Percentiles rank a stretch among this genome's conserved stretches.
Evolutionary conservation across 2,329 filamentous ascomycete genomes (phyloP).

Genomic region (Eutypella sp.): DNA sequence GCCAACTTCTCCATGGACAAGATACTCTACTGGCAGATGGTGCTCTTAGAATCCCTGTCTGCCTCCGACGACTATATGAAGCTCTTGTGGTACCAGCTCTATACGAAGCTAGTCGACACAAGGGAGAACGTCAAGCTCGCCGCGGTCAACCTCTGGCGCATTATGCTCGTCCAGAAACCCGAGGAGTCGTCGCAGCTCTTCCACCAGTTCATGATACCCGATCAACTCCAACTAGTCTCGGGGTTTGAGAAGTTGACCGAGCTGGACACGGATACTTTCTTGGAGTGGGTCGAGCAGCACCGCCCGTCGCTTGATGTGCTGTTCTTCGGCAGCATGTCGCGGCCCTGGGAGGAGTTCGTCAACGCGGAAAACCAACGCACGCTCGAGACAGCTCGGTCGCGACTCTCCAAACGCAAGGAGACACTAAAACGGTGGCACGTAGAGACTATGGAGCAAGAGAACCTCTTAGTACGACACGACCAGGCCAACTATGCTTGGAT

Average conservation of each 20-base stretch:
- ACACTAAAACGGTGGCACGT: slow-evolving; percentile 74
- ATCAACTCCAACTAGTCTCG: slow-evolving; percentile 65
- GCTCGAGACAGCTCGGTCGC: slow-evolving; percentile 65
- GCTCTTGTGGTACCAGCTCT: slow-evolving; percentile 88
- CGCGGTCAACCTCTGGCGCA: slow-evolving; percentile 82
- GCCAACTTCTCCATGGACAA: slow-evolving; percentile 72
- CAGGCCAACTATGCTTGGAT: slow-evolving; percentile 86
- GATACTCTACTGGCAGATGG: slow-evolving; percentile 92
- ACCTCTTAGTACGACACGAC: slow-evolving; percentile 74
- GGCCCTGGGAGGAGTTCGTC: slow-evolving; percentile 85
- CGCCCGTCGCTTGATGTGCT: slow-evolving; percentile 71
- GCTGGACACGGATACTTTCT: slow-evolving; percentile 82
- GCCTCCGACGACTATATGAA: slow-evolving; percentile 77
- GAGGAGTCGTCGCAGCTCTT: slow-evolving; percentile 73
- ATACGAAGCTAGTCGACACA: slow-evolving; percentile 75
- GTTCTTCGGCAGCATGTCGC: slow-evolving; percentile 77
- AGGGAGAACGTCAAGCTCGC: slow-evolving; percentile 63
- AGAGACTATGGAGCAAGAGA: slow-evolving; percentile 64
- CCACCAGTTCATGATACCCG: slow-evolving; percentile 61
- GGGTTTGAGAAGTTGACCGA: slow-evolving; percentile 83
- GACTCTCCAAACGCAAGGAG: slow-evolving; percentile 73
- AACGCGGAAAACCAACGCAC: slow-evolving; percentile 74
- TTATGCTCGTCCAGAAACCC: slow-evolving; percentile 89
- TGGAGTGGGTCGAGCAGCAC: slow-evolving; percentile 83
- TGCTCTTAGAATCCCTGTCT: slow-evolving; percentile 74